phyloP scores from a whole-genome alignment of 2,329 filamentous ascomycete genomes.

The Orbilia blumenaviensis region DNA sequence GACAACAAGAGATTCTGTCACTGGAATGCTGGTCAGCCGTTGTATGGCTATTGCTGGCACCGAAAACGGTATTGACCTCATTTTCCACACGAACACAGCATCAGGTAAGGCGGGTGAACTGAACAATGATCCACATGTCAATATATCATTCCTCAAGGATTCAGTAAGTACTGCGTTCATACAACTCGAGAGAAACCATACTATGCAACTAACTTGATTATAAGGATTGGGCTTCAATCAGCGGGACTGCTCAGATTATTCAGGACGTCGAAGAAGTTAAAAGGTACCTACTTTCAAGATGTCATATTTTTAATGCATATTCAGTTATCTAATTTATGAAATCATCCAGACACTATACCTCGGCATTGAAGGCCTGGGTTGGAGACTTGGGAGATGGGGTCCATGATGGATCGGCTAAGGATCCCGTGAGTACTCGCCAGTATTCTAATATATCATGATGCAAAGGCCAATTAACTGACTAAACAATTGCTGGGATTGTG shows the following conservation, averaged over 20 bases:
- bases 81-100: slow-evolving; percentile 92
- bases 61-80: slow-evolving; percentile 79
- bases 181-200: background rate
- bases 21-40: slow-evolving; percentile 76
- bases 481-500: background rate
- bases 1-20: slow-evolving; percentile 76
- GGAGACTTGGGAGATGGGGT: slow-evolving; percentile 84
- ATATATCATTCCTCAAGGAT: slow-evolving; percentile 79
- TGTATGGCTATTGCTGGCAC: slow-evolving; percentile 78
- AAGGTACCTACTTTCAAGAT: slow-evolving; percentile 68
- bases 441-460: background rate
- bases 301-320: too few species aligned
- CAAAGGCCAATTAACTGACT: background rate
- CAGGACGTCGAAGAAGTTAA: slow-evolving; percentile 74
- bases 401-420: slow-evolving; percentile 82
- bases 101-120: slow-evolving; percentile 88
- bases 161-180: background rate
- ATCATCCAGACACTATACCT: slow-evolving; percentile 71
- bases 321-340: background rate
- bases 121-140: slow-evolving; percentile 75
- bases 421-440: slow-evolving; percentile 65
- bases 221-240: slow-evolving; percentile 87
- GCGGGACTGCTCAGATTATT: slow-evolving; percentile 75
- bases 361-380: slow-evolving; percentile 80
- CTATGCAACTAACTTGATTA: slow-evolving; percentile 60